Conservation (phyloP, 2,329 filamentous ascomycete species). For the Cladophialophora chaetospira region DNA sequence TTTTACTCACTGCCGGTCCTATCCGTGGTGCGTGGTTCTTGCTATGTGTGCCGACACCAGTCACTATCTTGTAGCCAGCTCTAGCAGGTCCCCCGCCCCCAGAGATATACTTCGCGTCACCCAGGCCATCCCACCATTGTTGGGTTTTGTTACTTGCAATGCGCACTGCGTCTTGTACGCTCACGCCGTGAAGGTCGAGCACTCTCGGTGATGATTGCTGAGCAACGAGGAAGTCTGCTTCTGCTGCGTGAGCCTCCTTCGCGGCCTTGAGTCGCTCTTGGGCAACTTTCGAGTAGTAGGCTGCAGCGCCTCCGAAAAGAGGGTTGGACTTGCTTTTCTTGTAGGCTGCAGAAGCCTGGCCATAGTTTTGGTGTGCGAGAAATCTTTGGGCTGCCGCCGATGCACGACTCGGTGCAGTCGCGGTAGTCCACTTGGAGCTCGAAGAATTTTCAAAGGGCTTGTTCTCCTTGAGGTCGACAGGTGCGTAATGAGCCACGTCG, state of each 20-base stretch:
- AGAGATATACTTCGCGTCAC: constrained; percentile 61
- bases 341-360: constrained; percentile 60
- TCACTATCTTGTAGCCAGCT: constrained; percentile 72
- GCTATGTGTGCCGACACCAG: constrained; percentile 78
- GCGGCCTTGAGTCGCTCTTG: constrained; percentile 64
- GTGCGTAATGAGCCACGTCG: constrained; percentile 48
- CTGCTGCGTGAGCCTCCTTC: constrained; percentile 61
- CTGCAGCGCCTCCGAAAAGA: constrained; percentile 73
- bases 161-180: constrained; percentile 75
- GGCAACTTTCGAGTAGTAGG: constrained; percentile 72
- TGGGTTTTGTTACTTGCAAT: constrained; percentile 70
- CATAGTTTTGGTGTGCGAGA: constrained; percentile 55
- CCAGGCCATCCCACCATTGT: constrained; percentile 74
- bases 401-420: constrained; percentile 35
- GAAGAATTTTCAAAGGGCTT: constrained; percentile 29
- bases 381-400: constrained; percentile 50
- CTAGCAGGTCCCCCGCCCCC: constrained; percentile 49
- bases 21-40: constrained; percentile 73
- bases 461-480: constrained; percentile 37
- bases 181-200: constrained; percentile 82
- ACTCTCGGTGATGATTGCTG: constrained; percentile 61
- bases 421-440: constrained; percentile 7
- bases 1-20: constrained; percentile 76
- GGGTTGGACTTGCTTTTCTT: constrained; percentile 68
- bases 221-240: constrained; percentile 71